These are phyloP conservation scores for Hypoxylon fuscum DNA, from an alignment of 495 filamentous ascomycete species.

Conservation along the genomic window DNA sequence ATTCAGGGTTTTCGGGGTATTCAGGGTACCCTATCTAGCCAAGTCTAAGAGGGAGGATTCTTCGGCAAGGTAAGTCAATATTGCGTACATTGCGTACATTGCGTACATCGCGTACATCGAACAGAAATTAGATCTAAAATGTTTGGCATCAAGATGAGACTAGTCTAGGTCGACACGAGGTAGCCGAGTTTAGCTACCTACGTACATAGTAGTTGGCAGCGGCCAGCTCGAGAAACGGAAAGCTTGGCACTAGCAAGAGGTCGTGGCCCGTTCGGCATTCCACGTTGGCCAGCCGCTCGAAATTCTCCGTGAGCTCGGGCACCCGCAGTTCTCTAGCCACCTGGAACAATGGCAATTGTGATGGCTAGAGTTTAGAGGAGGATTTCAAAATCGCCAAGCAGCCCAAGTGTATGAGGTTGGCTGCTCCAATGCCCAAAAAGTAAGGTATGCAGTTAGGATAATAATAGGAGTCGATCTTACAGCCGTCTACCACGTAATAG, in stretches of 20 bases:
- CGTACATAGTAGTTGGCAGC: background rate
- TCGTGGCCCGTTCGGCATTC: constrained; percentile 22
- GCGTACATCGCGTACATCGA: constrained; percentile 16
- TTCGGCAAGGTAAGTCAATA: constrained; percentile 25
- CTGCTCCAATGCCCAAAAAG: constrained; percentile 23
- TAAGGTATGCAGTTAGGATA: constrained; percentile 29
- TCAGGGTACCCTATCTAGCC: background rate
- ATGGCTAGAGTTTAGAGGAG: constrained; percentile 4
- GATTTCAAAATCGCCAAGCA: constrained; percentile 30
- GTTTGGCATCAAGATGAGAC: constrained; percentile 38
- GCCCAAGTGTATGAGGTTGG: constrained; percentile 23
- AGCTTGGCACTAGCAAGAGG: constrained; percentile 26
- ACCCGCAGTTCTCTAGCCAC: constrained; percentile 9
- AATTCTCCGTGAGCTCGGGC: constrained; percentile 17
- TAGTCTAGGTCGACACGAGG: constrained; percentile 33
- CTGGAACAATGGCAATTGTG: background rate
- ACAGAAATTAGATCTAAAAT: constrained; percentile 22
- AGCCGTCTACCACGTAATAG: constrained; percentile 6
- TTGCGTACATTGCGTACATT: constrained; percentile 25
- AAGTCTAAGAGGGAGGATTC: constrained; percentile 21
- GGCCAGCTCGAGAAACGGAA: constrained; percentile 10
- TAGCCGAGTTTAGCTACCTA: constrained; percentile 14
- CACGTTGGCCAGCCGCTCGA: constrained; percentile 14
- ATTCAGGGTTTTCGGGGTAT: constrained; percentile 12
- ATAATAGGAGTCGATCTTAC: constrained; percentile 26